These are phyloP conservation scores for Sphagnum contortum DNA, from an alignment of 225 moss, liverwort and hornwort genomes.

Conservation along the genomic window DNA sequence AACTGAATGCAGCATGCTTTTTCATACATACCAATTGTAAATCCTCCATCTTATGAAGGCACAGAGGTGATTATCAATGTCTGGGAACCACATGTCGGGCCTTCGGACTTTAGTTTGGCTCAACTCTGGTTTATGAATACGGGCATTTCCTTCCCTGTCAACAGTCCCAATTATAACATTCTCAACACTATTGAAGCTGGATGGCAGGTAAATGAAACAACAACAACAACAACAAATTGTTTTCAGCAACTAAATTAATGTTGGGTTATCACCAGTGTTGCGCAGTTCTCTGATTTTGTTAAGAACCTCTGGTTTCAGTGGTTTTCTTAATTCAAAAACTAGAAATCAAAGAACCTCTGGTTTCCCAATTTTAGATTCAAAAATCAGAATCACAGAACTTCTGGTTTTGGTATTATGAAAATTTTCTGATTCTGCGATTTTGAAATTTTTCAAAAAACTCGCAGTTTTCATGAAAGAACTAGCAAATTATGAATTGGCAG, in stretches of 20 bases:
- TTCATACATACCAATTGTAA: conserved; percentile 31
- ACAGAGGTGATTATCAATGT: conserved; percentile 42
- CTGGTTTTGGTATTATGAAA: too few relatives aligned
- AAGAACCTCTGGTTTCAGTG: not conserved
- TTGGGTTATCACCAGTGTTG: too few relatives aligned
- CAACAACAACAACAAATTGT: too few relatives aligned
- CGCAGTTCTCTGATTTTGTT: not conserved
- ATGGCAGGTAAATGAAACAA: conserved; percentile 20
- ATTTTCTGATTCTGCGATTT: too few relatives aligned
- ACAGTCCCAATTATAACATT: conserved; percentile 13
- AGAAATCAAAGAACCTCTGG: too few relatives aligned
- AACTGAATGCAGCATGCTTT: conserved; percentile 26
- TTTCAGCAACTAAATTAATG: too few relatives aligned
- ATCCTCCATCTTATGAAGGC: conserved; percentile 35
- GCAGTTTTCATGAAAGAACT: too few relatives aligned
- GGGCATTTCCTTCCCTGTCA: conserved; percentile 25
- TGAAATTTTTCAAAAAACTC: too few relatives aligned
- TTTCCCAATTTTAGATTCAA: too few relatives aligned
- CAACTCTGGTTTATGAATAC: conserved; percentile 52
- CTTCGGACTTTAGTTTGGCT: conserved; percentile 42
- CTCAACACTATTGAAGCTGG: conserved; percentile 48
- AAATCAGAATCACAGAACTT: too few relatives aligned
- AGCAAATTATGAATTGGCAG: not conserved
- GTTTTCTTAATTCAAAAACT: too few relatives aligned
- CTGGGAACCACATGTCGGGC: conserved; percentile 49